Evolutionary conservation across 208 protist genomes (phyloP).

Genomic region (Acanthamoeba lenticulata): DNA sequence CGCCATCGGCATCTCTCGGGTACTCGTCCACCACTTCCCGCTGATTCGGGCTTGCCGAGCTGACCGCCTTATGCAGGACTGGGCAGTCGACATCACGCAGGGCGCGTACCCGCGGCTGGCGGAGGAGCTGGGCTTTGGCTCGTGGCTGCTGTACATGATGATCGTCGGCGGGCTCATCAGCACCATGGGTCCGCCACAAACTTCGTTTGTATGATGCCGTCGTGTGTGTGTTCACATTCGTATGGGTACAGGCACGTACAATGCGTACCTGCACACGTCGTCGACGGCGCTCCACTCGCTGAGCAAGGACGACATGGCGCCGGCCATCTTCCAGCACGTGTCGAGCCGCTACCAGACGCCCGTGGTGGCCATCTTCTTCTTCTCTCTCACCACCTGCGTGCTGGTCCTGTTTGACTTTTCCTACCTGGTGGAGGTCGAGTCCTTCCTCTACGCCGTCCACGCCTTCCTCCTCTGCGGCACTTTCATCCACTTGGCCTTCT

Average conservation of each 20-base stretch:
- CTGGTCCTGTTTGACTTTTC: constrained; percentile 56
- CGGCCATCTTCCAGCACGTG: constrained; percentile 28
- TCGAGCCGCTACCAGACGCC: background rate
- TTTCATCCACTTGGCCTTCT: constrained; percentile 23
- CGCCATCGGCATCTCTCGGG: background rate
- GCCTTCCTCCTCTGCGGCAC: constrained; percentile 47
- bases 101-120: constrained; percentile 25
- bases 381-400: constrained; percentile 46
- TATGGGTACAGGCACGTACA: constrained; percentile 15
- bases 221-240: background rate
- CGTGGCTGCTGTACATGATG: constrained; percentile 42
- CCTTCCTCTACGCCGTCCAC: constrained; percentile 49
- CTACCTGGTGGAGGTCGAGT: constrained; percentile 55
- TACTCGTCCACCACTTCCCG: background rate
- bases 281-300: constrained; percentile 52
- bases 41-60: too few species aligned
- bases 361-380: constrained; percentile 32
- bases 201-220: background rate
- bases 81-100: constrained; percentile 21
- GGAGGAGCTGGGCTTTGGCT: constrained; percentile 31
- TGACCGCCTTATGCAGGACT: background rate
- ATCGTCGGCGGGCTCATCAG: background rate
- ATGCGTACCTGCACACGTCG: constrained; percentile 53
- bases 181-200: background rate
- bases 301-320: constrained; percentile 29